Percentiles rank a stretch among this genome's conserved stretches.
phyloP scores from a whole-genome alignment of 2,329 filamentous ascomycete genomes.

The Dothideomycetes sp. region DNA sequence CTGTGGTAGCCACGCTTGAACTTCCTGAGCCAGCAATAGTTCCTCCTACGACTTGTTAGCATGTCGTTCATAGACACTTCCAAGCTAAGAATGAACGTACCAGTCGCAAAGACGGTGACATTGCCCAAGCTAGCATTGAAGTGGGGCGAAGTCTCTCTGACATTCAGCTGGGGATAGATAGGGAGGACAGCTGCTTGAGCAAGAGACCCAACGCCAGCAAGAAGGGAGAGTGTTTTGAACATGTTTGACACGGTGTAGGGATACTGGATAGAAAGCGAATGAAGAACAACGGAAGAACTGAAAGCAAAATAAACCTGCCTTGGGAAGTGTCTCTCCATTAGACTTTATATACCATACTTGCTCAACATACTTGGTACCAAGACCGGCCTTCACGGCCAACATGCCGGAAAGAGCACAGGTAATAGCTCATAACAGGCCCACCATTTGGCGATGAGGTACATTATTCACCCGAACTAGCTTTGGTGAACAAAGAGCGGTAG shows the following conservation, averaged over 20 bases:
- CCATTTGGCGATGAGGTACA: background rate
- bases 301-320: background rate
- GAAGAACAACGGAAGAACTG: background rate
- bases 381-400: background rate
- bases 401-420: background rate
- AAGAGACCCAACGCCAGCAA: conserved; percentile 4
- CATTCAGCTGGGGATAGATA: background rate
- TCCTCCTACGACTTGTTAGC: conserved; percentile 32
- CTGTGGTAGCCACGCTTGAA: conserved; percentile 44
- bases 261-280: background rate
- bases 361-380: background rate
- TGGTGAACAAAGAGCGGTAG: background rate
- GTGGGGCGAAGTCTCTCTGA: background rate
- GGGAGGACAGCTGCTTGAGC: conserved; percentile 1
- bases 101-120: conserved; percentile 47
- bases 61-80: background rate
- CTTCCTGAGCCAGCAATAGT: conserved; percentile 48
- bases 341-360: background rate
- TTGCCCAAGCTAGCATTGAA: conserved; percentile 44
- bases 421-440: background rate
- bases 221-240: background rate
- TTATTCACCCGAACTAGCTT: background rate
- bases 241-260: no score
- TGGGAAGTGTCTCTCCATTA: background rate
- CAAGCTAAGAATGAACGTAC: background rate